These are phyloP conservation scores for Brassica rapa DNA, from an alignment of 345 rosid species.

Conservation along the genomic window DNA sequence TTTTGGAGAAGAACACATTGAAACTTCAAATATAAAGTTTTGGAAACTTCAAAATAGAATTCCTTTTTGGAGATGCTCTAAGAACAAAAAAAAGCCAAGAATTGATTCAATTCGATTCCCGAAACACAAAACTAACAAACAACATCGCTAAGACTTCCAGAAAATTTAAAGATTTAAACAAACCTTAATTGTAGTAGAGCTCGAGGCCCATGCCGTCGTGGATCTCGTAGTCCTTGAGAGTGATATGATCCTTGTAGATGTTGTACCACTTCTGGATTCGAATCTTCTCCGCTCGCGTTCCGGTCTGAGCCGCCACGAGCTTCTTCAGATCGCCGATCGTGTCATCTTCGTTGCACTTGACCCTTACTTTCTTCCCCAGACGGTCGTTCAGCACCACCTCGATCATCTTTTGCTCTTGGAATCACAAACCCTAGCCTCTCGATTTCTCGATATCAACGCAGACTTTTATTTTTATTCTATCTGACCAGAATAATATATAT, in stretches of 20 bases:
- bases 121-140: background rate
- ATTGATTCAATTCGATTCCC: background rate
- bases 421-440: background rate
- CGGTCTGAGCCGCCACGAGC: background rate
- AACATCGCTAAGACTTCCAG: background rate
- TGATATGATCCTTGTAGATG: background rate
- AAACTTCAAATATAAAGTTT: no score
- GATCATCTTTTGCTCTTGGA: background rate
- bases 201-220: constrained; percentile 1
- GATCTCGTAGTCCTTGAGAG: constrained; percentile 2
- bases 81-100: no score
- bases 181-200: background rate
- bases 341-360: background rate
- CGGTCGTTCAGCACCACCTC: background rate
- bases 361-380: background rate
- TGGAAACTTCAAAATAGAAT: no score
- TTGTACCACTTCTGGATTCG: background rate
- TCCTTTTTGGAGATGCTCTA: no score
- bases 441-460: background rate
- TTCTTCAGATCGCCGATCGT: background rate
- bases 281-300: background rate
- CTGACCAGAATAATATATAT: background rate
- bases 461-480: background rate
- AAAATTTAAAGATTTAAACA: no score
- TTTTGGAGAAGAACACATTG: no score